Evolutionary conservation across 768 basidiomycete genomes (phyloP).

Genomic region (Neoboletus magnificus): DNA sequence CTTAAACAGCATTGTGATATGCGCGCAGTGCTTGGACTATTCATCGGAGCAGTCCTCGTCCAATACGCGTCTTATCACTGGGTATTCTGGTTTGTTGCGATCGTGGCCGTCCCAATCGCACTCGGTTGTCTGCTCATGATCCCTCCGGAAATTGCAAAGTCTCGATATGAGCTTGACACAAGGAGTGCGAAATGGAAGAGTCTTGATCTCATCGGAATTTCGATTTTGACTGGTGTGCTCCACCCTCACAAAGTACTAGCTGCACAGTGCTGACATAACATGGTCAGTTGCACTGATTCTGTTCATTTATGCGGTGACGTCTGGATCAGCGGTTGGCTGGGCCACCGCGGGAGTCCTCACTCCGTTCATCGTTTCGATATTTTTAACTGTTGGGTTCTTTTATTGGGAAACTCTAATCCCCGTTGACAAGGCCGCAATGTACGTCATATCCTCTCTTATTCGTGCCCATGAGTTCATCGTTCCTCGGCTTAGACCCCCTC

Average conservation of each 20-base stretch:
- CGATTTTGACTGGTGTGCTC: slow-evolving; percentile 33
- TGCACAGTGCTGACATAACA: background rate
- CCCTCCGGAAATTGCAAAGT: slow-evolving; percentile 21
- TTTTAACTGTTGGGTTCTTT: slow-evolving; percentile 44
- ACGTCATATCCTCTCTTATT: slow-evolving; percentile 8
- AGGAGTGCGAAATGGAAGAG: slow-evolving; percentile 23
- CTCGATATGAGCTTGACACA: background rate
- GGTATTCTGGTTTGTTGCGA: slow-evolving; percentile 51
- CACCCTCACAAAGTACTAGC: background rate
- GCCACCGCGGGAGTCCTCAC: slow-evolving; percentile 40
- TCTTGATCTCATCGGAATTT: slow-evolving; percentile 40
- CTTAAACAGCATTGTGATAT: background rate
- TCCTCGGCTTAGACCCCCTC: slow-evolving; percentile 35
- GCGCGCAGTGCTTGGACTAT: slow-evolving; percentile 36
- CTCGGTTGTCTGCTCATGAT: slow-evolving; percentile 33
- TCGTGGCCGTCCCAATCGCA: slow-evolving; percentile 36
- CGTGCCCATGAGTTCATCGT: background rate
- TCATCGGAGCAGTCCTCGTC: slow-evolving; percentile 44
- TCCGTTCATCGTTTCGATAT: slow-evolving; percentile 44
- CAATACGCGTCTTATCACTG: slow-evolving; percentile 42
- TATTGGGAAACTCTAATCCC: slow-evolving; percentile 46
- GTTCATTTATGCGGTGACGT: slow-evolving; percentile 42
- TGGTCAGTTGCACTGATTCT: slow-evolving; percentile 34
- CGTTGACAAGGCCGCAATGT: slow-evolving; percentile 41
- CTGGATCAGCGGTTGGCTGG: slow-evolving; percentile 52